Conservation (phyloP, 331 rosid genomes). For the Malus hybrid region DNA sequence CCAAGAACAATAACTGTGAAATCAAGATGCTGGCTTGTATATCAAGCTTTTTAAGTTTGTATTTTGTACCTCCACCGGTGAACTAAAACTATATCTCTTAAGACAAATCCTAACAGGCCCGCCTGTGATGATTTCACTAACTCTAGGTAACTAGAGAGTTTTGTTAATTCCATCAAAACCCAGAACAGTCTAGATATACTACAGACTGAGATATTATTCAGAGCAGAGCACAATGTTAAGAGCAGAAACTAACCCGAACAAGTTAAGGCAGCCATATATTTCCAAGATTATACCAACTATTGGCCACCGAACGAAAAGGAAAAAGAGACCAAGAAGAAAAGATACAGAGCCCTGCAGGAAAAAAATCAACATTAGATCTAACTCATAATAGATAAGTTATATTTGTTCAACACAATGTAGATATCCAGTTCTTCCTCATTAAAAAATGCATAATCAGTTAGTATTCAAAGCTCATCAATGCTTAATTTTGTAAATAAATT, state of each 20-base stretch:
- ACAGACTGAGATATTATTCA: background rate
- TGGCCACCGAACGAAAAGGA: no score
- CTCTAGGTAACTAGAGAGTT: background rate
- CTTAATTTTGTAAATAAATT: no score
- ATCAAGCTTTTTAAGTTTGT: background rate
- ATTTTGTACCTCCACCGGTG: background rate
- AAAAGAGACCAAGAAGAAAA: no score
- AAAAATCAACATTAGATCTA: no score
- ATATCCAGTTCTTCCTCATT: no score
- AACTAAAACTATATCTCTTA: background rate
- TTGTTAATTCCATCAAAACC: background rate
- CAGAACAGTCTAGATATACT: background rate
- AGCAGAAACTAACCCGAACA: constrained; percentile 69
- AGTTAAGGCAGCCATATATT: constrained; percentile 53
- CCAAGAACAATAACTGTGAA: background rate
- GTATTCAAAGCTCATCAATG: no score
- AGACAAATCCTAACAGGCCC: background rate
- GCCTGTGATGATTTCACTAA: background rate
- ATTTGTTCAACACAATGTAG: no score
- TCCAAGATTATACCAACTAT: no score
- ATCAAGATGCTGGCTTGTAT: background rate
- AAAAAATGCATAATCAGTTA: no score
- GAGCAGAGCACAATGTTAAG: constrained; percentile 16
- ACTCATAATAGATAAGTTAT: no score
- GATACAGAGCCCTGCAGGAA: no score